Evolutionary conservation across 768 basidiomycete species (phyloP).

Genomic region (Leccinum incarnatum): DNA sequence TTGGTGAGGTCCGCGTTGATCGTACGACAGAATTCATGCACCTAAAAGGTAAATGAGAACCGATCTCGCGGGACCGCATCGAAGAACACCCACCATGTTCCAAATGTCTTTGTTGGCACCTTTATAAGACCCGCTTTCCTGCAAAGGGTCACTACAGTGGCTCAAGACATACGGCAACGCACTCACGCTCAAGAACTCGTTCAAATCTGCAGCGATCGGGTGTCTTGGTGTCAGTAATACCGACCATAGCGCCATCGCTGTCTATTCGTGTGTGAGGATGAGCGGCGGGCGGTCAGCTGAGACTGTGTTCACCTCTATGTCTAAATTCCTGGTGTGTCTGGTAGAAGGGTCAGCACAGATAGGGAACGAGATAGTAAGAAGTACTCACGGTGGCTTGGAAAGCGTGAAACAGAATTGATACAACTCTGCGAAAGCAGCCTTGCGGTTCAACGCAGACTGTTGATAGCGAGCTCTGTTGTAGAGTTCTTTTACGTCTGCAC

Average conservation of each 20-base stretch:
- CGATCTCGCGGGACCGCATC: neutral
- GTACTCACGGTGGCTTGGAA: constrained; percentile 67
- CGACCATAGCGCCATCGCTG: constrained; percentile 72
- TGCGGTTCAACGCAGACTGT: constrained; percentile 46
- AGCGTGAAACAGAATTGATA: constrained; percentile 72
- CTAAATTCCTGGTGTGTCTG: constrained; percentile 72
- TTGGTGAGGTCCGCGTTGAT: constrained; percentile 57
- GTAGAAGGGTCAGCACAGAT: constrained; percentile 5
- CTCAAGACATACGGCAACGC: constrained; percentile 13
- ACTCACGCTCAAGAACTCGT: constrained; percentile 61
- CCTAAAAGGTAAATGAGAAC: constrained; percentile 38
- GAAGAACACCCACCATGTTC: constrained; percentile 60
- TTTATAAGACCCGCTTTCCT: constrained; percentile 60
- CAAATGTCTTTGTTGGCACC: constrained; percentile 84
- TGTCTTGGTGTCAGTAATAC: constrained; percentile 68
- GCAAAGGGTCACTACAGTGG: neutral
- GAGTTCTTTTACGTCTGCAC: constrained; percentile 31
- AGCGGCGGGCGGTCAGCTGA: neutral
- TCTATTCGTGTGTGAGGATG: constrained; percentile 38
- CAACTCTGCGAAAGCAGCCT: constrained; percentile 57
- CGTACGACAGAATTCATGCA: constrained; percentile 71
- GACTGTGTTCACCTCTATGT: constrained; percentile 64
- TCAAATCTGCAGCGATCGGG: constrained; percentile 61
- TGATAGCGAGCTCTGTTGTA: constrained; percentile 57
- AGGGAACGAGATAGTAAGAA: neutral